phyloP scores from a whole-genome alignment of 768 basidiomycete genomes.

The Russula ochroleuca region DNA sequence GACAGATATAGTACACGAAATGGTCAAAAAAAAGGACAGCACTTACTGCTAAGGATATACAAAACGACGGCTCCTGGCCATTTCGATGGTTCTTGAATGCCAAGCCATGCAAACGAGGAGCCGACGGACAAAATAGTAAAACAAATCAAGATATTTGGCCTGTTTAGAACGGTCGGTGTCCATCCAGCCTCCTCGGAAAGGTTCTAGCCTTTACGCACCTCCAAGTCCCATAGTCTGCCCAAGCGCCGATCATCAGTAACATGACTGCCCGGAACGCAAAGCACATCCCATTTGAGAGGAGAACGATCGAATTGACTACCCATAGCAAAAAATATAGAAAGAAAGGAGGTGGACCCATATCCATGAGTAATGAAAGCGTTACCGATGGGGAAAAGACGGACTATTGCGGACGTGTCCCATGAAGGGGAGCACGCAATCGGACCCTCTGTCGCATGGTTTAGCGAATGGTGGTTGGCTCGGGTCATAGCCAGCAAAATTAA shows the following conservation, averaged over 20 bases:
- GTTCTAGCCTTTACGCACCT: constrained; percentile 39
- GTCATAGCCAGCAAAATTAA: constrained; percentile 68
- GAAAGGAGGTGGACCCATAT: neutral
- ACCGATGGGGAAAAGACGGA: constrained; percentile 33
- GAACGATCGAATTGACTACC: constrained; percentile 72
- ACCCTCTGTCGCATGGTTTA: constrained; percentile 44
- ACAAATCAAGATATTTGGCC: constrained; percentile 73
- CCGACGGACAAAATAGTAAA: constrained; percentile 66
- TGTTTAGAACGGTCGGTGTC: constrained; percentile 26
- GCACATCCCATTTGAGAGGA: constrained; percentile 74
- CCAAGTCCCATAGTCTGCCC: constrained; percentile 82
- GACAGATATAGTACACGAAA: constrained; percentile 22
- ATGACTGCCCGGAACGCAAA: constrained; percentile 71
- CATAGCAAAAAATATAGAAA: neutral
- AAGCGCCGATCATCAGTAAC: constrained; percentile 63
- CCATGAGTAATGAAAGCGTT: neutral
- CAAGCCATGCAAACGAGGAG: constrained; percentile 75
- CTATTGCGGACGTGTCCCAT: constrained; percentile 58
- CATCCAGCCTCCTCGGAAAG: neutral
- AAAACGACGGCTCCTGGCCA: constrained; percentile 60
- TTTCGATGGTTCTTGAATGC: constrained; percentile 57
- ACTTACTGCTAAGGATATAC: constrained; percentile 61
- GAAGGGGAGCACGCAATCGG: constrained; percentile 62
- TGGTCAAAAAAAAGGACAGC: neutral
- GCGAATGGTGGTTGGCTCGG: constrained; percentile 54